Evolutionary conservation across 2,329 filamentous ascomycete genomes (phyloP).

Genomic region (Trichoderma harzianum): DNA sequence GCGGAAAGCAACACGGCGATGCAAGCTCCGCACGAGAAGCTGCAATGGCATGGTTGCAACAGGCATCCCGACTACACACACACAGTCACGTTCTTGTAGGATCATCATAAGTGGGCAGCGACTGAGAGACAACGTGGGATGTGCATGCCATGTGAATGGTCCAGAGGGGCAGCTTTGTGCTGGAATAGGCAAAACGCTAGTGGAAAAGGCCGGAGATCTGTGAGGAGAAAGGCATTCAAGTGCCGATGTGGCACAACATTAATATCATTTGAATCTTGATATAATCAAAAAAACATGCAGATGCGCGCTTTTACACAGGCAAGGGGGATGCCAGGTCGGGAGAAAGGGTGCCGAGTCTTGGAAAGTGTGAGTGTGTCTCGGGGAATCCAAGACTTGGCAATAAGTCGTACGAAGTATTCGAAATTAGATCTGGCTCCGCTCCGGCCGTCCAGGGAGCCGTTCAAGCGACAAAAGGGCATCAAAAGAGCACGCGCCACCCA

Average conservation of each 20-base stretch:
- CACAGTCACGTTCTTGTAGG: conserved; percentile 14
- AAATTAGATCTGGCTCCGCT: neutral
- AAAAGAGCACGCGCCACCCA: neutral
- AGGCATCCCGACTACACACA: neutral
- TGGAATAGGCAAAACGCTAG: conserved; percentile 1
- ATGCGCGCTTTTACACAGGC: neutral
- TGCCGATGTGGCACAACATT: conserved; percentile 7
- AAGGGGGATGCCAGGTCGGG: neutral
- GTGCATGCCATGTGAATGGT: conserved; percentile 17
- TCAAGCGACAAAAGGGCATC: neutral
- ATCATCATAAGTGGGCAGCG: conserved; percentile 13
- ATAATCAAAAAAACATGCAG: neutral
- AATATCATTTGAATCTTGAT: neutral
- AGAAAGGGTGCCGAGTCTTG: neutral
- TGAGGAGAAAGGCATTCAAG: neutral
- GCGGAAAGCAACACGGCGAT: neutral
- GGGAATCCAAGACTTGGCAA: neutral
- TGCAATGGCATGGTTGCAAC: conserved; percentile 6
- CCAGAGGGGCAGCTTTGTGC: neutral
- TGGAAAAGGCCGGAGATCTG: neutral
- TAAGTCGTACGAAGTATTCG: neutral
- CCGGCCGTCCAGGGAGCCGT: neutral
- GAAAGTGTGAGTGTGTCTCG: neutral
- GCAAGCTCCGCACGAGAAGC: conserved; percentile 4
- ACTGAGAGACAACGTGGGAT: conserved; percentile 18